Evolutionary conservation across 768 basidiomycete genomes (phyloP), one percentile per base, ranked within the genome.

Genomic region (Phanerochaete carnosa): DNA sequence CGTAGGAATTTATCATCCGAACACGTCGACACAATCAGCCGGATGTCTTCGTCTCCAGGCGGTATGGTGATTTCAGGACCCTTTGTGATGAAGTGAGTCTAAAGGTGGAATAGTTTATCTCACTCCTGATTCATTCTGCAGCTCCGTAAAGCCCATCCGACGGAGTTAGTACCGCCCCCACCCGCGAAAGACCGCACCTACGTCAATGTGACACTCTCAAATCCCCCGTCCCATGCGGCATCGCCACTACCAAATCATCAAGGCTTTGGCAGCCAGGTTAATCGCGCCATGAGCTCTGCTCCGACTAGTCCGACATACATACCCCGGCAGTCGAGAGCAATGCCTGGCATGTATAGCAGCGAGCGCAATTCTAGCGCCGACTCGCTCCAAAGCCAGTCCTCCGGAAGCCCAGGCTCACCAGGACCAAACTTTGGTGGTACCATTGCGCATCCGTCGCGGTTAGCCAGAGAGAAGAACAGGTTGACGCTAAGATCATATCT

Each of bases 61-160:
- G 97, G 64, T 95, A 98, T 71, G 96, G 96, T 7, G 97, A 99
- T 72, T 99, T 99, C 73, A 89, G 80, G 70, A 90, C 94, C 1
- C 81, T 99, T 19, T 87, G 88, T 1, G 83, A 87, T 51, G 94
- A 97, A 79, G 95, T 91, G 64, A 23, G 81, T 70, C 25, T 15
- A 35, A 23, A 33, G 2, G 6, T 32, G 30, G 32, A 13, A 33
- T 22, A 28, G 45, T 47, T 19, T 23, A 45, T 43, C 25, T 50
- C 59, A 43, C 60, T 56, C 55, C 43, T 55, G 26, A 33, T 37
- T 57, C n/a, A 52, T 15, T 55, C n/a, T 59, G 58, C 67, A 96
- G 93, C 85, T 99, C 16, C 88, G 89, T 45, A 92, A 93, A 73
- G 87, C 86, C 30, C 90, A 94, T 72, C 90, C 95, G 2, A 86